A percentile compares a stretch with the other conserved stretches of the same genome.
phyloP scores from a whole-genome alignment of 345 rosid species.

The Moricandia arvensis region DNA sequence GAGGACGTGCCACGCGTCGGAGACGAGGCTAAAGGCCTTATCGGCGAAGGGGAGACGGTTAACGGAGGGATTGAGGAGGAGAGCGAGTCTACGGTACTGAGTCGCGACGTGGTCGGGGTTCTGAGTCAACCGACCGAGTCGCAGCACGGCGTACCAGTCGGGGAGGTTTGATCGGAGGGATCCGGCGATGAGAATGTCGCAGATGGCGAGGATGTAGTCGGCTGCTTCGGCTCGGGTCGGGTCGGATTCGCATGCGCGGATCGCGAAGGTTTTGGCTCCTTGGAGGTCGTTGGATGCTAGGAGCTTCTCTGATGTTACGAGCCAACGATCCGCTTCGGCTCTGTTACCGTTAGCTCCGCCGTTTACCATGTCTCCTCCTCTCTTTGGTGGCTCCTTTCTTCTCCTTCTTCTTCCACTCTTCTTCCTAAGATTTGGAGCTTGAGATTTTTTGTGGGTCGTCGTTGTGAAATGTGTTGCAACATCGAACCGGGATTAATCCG shows the following conservation, averaged over 20 bases:
- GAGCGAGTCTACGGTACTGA: constrained; percentile 79
- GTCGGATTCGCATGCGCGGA: constrained; percentile 77
- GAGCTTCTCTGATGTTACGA: constrained; percentile 83
- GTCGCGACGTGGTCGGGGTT: constrained; percentile 66
- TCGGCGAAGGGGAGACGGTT: constrained; percentile 74
- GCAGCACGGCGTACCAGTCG: constrained; percentile 86
- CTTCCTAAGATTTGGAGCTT: too few relatives aligned
- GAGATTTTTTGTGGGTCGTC: neutral
- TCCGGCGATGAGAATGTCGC: constrained; percentile 69
- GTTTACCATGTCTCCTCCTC: constrained; percentile 17
- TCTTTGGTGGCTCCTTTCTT: too few relatives aligned
- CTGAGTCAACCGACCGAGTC: constrained; percentile 59
- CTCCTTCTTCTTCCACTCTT: too few relatives aligned
- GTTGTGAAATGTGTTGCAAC: neutral
- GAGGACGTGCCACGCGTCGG: constrained; percentile 83
- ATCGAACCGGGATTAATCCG: too few relatives aligned
- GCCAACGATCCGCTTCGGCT: constrained; percentile 85
- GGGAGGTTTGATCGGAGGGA: constrained; percentile 39
- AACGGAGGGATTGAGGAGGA: constrained; percentile 61
- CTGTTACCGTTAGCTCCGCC: constrained; percentile 38
- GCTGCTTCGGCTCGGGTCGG: constrained; percentile 59
- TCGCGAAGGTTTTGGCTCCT: constrained; percentile 80
- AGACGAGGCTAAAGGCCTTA: constrained; percentile 63
- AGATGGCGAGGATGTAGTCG: constrained; percentile 73
- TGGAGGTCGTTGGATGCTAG: constrained; percentile 69